Evolutionary conservation across 2,329 filamentous ascomycete genomes (phyloP).

Genomic region (Grosmannia serpens): DNA sequence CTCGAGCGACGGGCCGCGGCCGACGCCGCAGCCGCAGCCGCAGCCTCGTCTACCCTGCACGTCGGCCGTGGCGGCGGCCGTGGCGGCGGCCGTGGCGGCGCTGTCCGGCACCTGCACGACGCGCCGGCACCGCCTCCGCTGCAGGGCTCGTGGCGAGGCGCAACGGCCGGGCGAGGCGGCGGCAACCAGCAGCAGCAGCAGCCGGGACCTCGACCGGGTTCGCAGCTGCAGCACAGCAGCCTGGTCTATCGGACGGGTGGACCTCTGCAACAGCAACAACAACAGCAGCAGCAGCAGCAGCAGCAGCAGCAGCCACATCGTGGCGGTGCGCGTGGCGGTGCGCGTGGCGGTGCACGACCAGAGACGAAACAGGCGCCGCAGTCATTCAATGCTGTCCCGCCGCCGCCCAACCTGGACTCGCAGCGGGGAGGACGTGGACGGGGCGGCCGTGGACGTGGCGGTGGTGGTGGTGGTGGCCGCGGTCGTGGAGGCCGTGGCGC

Average conservation of each 20-base stretch:
- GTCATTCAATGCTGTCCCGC: slow-evolving; percentile 45
- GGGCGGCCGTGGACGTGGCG: slow-evolving; percentile 23
- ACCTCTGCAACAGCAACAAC: slow-evolving; percentile 6
- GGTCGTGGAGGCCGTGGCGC: not conserved
- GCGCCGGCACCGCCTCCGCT: slow-evolving; percentile 43
- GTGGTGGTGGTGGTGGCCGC: slow-evolving; percentile 19
- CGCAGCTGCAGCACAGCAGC: slow-evolving; percentile 37
- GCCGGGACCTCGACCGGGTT: slow-evolving; percentile 15
- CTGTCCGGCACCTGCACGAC: slow-evolving; percentile 45
- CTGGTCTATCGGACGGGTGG: slow-evolving; percentile 34
- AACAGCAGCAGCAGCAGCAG: slow-evolving; percentile 11
- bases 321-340: slow-evolving; percentile 11
- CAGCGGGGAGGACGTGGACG: slow-evolving; percentile 27
- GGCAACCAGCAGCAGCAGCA: slow-evolving; percentile 27
- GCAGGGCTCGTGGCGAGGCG: slow-evolving; percentile 46
- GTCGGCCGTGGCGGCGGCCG: slow-evolving; percentile 16
- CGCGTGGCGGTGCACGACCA: slow-evolving; percentile 2
- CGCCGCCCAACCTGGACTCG: slow-evolving; percentile 45
- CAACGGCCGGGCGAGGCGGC: slow-evolving; percentile 26
- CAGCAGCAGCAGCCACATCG: slow-evolving; percentile 15
- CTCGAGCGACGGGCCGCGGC: slow-evolving; percentile 39
- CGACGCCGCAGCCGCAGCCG: not conserved
- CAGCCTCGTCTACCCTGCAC: not conserved
- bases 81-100: slow-evolving; percentile 12
- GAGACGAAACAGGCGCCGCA: slow-evolving; percentile 8